A percentile compares a stretch with the other conserved stretches of the same genome.
phyloP scores from a whole-genome alignment of 108 stramenopile genomes.

The Chaetoceros tenuissimus region DNA sequence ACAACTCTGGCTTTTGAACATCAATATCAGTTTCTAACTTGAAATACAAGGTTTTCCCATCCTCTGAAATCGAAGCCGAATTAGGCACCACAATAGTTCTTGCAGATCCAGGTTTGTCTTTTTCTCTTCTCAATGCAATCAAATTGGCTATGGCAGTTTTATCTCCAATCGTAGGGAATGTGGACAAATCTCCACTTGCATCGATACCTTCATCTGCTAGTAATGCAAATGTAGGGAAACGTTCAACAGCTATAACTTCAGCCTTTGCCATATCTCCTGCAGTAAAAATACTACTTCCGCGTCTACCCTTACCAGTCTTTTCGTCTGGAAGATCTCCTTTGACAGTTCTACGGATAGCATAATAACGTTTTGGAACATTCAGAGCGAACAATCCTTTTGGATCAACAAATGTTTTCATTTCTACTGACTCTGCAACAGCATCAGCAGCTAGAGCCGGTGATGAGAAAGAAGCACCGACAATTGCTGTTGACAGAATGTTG shows the following conservation, averaged over 20 bases:
- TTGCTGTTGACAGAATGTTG: background rate
- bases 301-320: slow-evolving; percentile 68
- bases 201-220: slow-evolving; percentile 78
- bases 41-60: slow-evolving; percentile 54
- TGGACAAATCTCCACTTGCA: slow-evolving; percentile 55
- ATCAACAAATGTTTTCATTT: slow-evolving; percentile 70
- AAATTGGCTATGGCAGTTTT: slow-evolving; percentile 55
- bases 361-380: slow-evolving; percentile 54
- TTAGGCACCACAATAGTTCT: slow-evolving; percentile 29
- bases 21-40: slow-evolving; percentile 60
- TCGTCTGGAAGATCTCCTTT: slow-evolving; percentile 81
- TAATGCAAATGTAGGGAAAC: slow-evolving; percentile 51
- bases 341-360: slow-evolving; percentile 53
- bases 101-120: slow-evolving; percentile 47
- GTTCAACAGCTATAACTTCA: slow-evolving; percentile 75
- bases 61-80: slow-evolving; percentile 34
- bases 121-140: slow-evolving; percentile 56
- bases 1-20: slow-evolving; percentile 77
- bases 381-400: slow-evolving; percentile 51
- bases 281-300: slow-evolving; percentile 77
- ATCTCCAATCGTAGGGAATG: slow-evolving; percentile 57
- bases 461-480: background rate
- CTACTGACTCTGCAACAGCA: slow-evolving; percentile 10
- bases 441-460: background rate
- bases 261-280: slow-evolving; percentile 83